A percentile compares a stretch with the other conserved stretches of the same genome.
phyloP scores from a whole-genome alignment of 2,329 filamentous ascomycete genomes.

The Metarhizium guizhouense region DNA sequence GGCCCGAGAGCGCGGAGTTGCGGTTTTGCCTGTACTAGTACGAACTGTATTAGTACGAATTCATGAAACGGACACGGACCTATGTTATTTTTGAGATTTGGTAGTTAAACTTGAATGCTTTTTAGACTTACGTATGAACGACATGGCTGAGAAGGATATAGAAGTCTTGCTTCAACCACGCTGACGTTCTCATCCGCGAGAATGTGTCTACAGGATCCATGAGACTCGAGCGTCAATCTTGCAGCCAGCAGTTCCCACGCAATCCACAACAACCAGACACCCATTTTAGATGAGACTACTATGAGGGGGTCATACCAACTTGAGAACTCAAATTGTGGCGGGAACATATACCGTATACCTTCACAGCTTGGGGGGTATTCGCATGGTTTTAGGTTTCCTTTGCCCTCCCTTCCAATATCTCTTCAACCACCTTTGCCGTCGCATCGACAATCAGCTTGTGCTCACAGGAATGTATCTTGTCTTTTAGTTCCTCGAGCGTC shows the following conservation, averaged over 20 bases:
- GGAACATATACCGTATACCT: not conserved
- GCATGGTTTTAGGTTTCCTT: not conserved
- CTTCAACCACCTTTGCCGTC: conserved; percentile 38
- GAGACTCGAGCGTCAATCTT: too few relatives aligned
- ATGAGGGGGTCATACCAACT: too few relatives aligned
- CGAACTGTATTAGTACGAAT: not conserved
- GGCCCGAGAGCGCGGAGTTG: not conserved
- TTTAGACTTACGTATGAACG: not conserved
- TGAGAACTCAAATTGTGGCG: not conserved
- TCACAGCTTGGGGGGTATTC: not conserved
- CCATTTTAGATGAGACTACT: too few relatives aligned
- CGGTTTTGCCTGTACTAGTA: not conserved
- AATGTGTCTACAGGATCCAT: too few relatives aligned
- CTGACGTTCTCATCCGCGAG: too few relatives aligned
- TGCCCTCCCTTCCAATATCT: conserved; percentile 21
- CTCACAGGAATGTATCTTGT: conserved; percentile 67
- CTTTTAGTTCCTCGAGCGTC: conserved; percentile 55
- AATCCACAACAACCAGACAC: too few relatives aligned
- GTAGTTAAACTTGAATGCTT: not conserved
- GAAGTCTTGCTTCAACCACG: too few relatives aligned
- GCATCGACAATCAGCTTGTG: conserved; percentile 74
- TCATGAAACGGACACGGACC: not conserved
- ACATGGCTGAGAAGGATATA: not conserved
- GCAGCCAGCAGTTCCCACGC: too few relatives aligned
- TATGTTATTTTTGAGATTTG: not conserved